A percentile compares a stretch with the other conserved stretches of the same genome.
Conservation (phyloP, 2,329 filamentous ascomycete species). For the Onygenales sp. region DNA sequence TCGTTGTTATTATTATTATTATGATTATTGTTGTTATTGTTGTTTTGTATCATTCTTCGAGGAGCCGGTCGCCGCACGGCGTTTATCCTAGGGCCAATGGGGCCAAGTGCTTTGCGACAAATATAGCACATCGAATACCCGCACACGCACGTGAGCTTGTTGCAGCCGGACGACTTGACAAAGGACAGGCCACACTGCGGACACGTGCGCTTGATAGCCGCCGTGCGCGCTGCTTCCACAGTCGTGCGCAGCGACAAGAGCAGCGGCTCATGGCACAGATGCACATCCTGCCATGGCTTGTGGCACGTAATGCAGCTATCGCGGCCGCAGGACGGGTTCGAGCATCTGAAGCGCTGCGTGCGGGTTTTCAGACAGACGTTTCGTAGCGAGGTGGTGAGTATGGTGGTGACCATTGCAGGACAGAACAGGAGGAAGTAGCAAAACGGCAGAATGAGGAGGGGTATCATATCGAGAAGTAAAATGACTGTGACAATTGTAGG, state of each 20-base stretch:
- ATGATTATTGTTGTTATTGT: neutral
- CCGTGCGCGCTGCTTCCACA: slow-evolving; percentile 85
- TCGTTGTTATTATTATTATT: slow-evolving; percentile 9
- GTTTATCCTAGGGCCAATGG: slow-evolving; percentile 18
- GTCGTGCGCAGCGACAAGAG: slow-evolving; percentile 75
- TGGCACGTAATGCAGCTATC: slow-evolving; percentile 72
- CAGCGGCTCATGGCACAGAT: slow-evolving; percentile 80
- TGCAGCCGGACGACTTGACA: slow-evolving; percentile 89
- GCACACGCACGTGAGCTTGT: slow-evolving; percentile 91
- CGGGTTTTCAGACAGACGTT: slow-evolving; percentile 62
- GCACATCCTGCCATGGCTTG: slow-evolving; percentile 78
- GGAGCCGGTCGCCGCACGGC: slow-evolving; percentile 7
- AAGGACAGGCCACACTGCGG: slow-evolving; percentile 85
- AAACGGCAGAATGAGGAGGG: slow-evolving; percentile 41
- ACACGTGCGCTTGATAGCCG: slow-evolving; percentile 90
- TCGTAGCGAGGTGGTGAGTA: slow-evolving; percentile 52
- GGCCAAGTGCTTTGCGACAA: slow-evolving; percentile 60
- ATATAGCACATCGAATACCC: slow-evolving; percentile 98
- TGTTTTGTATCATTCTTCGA: neutral
- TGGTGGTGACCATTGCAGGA: slow-evolving; percentile 35
- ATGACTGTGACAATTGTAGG: slow-evolving; percentile 41
- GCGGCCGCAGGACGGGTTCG: slow-evolving; percentile 56
- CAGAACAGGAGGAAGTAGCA: slow-evolving; percentile 50
- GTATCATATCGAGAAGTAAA: slow-evolving; percentile 34
- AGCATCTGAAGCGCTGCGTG: slow-evolving; percentile 70